Evolutionary conservation across 768 basidiomycete genomes (phyloP).

Genomic region (Xerocomellus amylosporus): DNA sequence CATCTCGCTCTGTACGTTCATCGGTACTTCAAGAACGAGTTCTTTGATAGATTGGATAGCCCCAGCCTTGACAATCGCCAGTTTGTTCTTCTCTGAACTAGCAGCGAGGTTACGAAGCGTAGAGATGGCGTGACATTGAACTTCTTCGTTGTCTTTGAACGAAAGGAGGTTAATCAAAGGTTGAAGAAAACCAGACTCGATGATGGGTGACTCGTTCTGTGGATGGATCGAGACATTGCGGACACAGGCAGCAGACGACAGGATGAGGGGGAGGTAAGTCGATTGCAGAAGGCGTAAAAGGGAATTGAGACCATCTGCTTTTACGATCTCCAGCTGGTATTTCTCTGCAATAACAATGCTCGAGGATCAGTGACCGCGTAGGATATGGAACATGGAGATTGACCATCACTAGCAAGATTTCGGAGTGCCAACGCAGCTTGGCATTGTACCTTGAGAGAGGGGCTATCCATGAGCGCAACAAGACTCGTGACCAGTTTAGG

Average conservation of each 20-base stretch:
- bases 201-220: slow-evolving; percentile 97
- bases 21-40: slow-evolving; percentile 89
- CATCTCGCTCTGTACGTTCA: slow-evolving; percentile 99
- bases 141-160: slow-evolving; percentile 99
- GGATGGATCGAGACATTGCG: slow-evolving; percentile 99
- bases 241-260: slow-evolving; percentile 97
- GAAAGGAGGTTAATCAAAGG: slow-evolving; percentile 94
- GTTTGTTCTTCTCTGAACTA: slow-evolving; percentile 96
- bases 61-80: slow-evolving; percentile 95
- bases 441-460: slow-evolving; percentile 97
- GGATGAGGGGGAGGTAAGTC: slow-evolving; percentile 94
- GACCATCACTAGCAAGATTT: slow-evolving; percentile 96
- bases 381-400: slow-evolving; percentile 15
- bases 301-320: slow-evolving; percentile 87
- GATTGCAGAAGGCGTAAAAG: slow-evolving; percentile 94
- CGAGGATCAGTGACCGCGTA: slow-evolving; percentile 1
- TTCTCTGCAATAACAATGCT: slow-evolving; percentile 60
- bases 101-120: slow-evolving; percentile 96
- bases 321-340: slow-evolving; percentile 98
- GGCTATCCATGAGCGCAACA: slow-evolving; percentile 94
- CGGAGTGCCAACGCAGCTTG: slow-evolving; percentile 95
- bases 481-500: slow-evolving; percentile 93
- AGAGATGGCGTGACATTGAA: slow-evolving; percentile 98
- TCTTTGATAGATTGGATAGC: slow-evolving; percentile 97
- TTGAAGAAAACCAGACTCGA: slow-evolving; percentile 95